Conservation (phyloP, 495 filamentous ascomycete species). For the Penicillium waksmanii region DNA sequence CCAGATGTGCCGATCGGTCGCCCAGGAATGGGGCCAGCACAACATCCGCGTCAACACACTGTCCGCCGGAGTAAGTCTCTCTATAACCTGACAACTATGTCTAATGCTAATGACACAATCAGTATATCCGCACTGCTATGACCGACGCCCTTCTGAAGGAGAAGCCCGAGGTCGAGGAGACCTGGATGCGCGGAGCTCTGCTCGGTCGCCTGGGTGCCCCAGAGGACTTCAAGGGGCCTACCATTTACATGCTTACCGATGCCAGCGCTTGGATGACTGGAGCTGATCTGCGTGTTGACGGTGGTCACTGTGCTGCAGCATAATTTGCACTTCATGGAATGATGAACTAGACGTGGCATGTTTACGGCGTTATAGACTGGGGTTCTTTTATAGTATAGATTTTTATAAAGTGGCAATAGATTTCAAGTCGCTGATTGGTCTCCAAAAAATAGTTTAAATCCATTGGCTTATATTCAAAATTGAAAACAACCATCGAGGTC, state of each 20-base stretch:
- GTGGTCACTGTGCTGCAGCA: slow-evolving; percentile 45
- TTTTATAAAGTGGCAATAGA: not conserved
- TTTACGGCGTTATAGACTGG: slow-evolving; percentile 18
- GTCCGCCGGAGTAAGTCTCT: slow-evolving; percentile 43
- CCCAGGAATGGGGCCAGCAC: slow-evolving; percentile 63
- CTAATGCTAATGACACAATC: not conserved
- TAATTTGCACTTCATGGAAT: slow-evolving; percentile 10
- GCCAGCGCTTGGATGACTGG: slow-evolving; percentile 48
- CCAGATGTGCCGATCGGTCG: slow-evolving; percentile 65
- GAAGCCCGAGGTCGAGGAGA: slow-evolving; percentile 62
- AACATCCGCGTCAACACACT: slow-evolving; percentile 45
- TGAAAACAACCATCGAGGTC: too few relatives aligned
- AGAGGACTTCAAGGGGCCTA: slow-evolving; percentile 47
- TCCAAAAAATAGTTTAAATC: not conserved
- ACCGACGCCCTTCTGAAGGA: slow-evolving; percentile 42
- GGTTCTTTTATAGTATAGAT: slow-evolving; percentile 2
- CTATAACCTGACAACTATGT: not conserved
- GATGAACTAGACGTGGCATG: slow-evolving; percentile 20
- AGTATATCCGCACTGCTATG: slow-evolving; percentile 47
- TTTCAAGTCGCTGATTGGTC: not conserved
- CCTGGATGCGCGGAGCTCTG: slow-evolving; percentile 40
- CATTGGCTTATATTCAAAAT: too few relatives aligned
- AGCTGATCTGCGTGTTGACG: slow-evolving; percentile 43
- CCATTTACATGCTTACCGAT: slow-evolving; percentile 48
- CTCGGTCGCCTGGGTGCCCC: slow-evolving; percentile 42